Conservation (phyloP, 129 eudicot species). For the Escallonia herrerae region DNA sequence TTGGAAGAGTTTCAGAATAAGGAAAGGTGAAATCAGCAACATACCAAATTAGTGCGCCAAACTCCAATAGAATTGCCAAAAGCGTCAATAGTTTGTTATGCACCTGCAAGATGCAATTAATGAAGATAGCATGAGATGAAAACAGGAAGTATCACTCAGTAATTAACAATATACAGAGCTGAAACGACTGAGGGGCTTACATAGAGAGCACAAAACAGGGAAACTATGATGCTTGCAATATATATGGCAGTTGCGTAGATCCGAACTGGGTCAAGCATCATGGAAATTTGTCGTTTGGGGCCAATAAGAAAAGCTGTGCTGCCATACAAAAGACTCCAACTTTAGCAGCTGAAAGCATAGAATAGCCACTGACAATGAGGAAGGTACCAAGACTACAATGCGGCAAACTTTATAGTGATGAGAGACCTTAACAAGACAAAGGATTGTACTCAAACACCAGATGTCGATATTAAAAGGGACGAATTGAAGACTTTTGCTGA, state of each 20-base stretch:
- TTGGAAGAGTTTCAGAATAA: background rate
- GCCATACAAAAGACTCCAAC: conserved; percentile 47
- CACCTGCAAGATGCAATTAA: conserved; percentile 37
- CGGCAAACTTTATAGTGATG: no score
- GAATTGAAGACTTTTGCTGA: no score
- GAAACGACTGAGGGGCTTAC: conserved; percentile 33
- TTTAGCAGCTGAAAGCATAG: conserved; percentile 29
- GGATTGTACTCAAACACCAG: no score
- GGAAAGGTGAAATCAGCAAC: background rate
- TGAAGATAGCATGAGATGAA: conserved; percentile 9
- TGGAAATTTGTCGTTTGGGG: conserved; percentile 86
- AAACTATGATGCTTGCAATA: conserved; percentile 79
- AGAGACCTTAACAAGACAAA: no score
- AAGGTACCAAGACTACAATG: background rate
- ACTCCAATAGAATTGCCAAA: conserved; percentile 74
- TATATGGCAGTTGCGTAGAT: conserved; percentile 95
- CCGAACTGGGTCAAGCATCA: conserved; percentile 99
- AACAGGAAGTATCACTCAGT: background rate
- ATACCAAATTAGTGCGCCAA: conserved; percentile 94
- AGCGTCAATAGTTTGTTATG: conserved; percentile 94
- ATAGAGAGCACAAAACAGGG: conserved; percentile 88
- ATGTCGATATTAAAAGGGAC: no score
- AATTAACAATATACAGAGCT: background rate
- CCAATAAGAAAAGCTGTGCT: conserved; percentile 99
- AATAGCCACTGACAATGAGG: conserved; percentile 7